These are phyloP conservation scores for Luffa aegyptiaca DNA, from an alignment of 306 rosid genomes.

Conservation along the genomic window DNA sequence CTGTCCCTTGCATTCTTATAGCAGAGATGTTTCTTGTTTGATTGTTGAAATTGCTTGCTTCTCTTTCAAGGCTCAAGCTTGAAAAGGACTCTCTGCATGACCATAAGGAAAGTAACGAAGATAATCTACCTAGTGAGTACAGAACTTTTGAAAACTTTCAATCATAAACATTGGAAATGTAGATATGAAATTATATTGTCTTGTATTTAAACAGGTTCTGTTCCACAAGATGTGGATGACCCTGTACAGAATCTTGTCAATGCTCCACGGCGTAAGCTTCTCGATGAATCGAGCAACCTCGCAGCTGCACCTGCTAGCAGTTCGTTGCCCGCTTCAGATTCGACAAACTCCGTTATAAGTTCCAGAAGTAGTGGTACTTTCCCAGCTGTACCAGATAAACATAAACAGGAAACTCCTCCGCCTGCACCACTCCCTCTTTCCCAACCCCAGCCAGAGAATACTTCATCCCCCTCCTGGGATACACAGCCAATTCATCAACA, in stretches of 20 bases:
- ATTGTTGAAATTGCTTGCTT: slow-evolving; percentile 17
- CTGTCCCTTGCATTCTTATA: slow-evolving; percentile 4
- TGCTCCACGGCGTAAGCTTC: slow-evolving; percentile 53
- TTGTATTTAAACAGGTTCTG: slow-evolving; percentile 30
- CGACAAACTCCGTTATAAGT: slow-evolving; percentile 32
- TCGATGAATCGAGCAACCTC: slow-evolving; percentile 56
- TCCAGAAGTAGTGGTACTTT: slow-evolving; percentile 63
- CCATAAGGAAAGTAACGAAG: slow-evolving; percentile 20
- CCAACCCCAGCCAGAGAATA: slow-evolving; percentile 4
- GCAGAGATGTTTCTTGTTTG: neutral
- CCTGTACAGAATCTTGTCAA: slow-evolving; percentile 11
- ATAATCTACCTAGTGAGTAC: slow-evolving; percentile 40
- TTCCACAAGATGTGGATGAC: slow-evolving; percentile 18
- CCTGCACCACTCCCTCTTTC: slow-evolving; percentile 21
- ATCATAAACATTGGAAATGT: neutral
- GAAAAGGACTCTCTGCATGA: slow-evolving; percentile 22
- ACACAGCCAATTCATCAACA: slow-evolving; percentile 14
- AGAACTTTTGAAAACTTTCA: neutral
- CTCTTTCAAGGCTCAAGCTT: slow-evolving; percentile 36
- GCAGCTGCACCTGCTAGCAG: slow-evolving; percentile 47
- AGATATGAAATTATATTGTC: neutral
- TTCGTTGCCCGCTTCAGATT: slow-evolving; percentile 16
- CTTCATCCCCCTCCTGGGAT: slow-evolving; percentile 10
- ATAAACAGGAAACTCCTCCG: slow-evolving; percentile 20
- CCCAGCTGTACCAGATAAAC: slow-evolving; percentile 47